Base-by-base conservation (phyloP, 2,329 filamentous ascomycete species). In the Trichophyton simii region DNA sequence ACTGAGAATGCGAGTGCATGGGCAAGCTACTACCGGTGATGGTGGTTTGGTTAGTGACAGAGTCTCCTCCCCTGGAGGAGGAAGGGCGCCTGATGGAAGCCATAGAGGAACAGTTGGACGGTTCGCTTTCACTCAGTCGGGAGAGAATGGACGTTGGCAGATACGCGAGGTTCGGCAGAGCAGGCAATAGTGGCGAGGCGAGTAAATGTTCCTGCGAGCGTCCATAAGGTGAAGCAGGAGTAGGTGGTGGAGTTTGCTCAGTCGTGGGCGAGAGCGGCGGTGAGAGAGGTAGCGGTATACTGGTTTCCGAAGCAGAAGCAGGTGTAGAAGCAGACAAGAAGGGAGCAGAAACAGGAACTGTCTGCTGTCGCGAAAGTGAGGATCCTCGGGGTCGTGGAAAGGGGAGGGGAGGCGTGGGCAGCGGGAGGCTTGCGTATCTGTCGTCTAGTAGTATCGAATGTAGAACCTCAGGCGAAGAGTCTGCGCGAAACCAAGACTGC, bases 31-130 rank as follows among this genome's bases (percentile, higher is more conserved):
- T 59, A 28, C 41, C 18, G 34, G 38, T 52, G 44, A 61, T 48
- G 11, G 50, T 31, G 31, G 34, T 55, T 18, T 28, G 50, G 31
- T 48, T 48, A 3, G 5, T 18, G 44, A 5, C 44, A 20, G 44
- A 11, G 44, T 25, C 50, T 59, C 58, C 38, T 58, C 57, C 31
- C 44, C 50, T 44, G 41, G 60, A 61, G 28, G 57, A 41, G 46
- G 58, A 57, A 36, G 58, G 58, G 15, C 58, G 58, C 15, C 44
- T 41, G 13, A 11, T 59, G 6, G 58, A 41, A 48, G 58, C 58
- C 58, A 59, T 59, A 3, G 22, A 36, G 11, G 34, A 5, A 15
- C 2, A 13, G 25, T 15, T 9, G 9, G 15, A n/a, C 13, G 18
- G 11, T 36, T 36, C 8, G 8, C 34, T 44, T 50, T 50, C 46